These are phyloP conservation scores for Xylariaceae sp. DNA, from an alignment of 2,329 filamentous ascomycete species.

Conservation along the genomic window DNA sequence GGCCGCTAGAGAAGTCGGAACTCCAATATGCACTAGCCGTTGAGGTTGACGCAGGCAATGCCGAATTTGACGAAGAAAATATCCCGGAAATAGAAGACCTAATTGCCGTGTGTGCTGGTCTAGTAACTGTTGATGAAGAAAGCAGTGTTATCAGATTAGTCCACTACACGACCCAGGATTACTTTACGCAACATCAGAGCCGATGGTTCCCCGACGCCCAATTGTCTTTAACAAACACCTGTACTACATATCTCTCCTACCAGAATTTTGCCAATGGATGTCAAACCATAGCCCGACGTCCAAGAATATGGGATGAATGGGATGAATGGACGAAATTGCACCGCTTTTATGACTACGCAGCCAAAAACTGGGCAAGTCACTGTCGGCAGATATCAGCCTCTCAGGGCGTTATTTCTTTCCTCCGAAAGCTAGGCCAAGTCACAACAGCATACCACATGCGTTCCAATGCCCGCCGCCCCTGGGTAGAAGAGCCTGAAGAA, in stretches of 20 bases:
- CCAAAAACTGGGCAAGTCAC: not conserved
- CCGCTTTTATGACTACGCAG: not conserved
- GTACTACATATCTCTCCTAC: not conserved
- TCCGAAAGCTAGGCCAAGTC: too few species aligned
- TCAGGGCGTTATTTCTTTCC: too few species aligned
- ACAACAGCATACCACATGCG: too few species aligned
- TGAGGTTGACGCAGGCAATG: not conserved
- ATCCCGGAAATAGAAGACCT: not conserved
- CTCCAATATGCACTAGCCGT: too few species aligned
- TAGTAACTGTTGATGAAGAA: not conserved
- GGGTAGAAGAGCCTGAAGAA: too few species aligned
- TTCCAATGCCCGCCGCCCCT: too few species aligned
- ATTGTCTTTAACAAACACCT: not conserved
- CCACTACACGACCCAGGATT: not conserved
- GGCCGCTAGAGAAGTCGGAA: constrained; percentile 13
- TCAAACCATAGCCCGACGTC: too few species aligned
- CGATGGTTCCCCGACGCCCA: not conserved
- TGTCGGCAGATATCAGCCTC: too few species aligned
- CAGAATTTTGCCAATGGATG: not conserved
- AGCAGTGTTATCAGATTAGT: not conserved
- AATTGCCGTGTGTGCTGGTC: not conserved
- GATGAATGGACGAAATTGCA: not conserved
- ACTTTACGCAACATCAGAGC: not conserved
- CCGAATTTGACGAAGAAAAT: not conserved
- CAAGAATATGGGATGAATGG: not conserved